Base-by-base conservation (phyloP, 345 rosid species). In the Eucalyptus curtisii region DNA sequence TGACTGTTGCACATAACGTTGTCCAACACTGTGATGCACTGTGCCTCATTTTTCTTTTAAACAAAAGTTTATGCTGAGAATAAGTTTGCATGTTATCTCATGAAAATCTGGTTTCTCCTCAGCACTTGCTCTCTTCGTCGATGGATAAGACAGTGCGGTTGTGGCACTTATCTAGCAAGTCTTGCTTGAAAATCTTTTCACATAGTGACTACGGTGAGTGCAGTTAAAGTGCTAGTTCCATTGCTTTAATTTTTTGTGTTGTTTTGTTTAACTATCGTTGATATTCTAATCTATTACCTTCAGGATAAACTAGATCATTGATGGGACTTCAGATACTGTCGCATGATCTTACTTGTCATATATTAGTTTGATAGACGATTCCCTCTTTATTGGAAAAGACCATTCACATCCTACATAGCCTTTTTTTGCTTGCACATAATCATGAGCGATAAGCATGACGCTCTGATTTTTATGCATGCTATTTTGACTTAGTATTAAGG, bases 91-190 rank as follows among this genome's bases (percentile, higher is more conserved):
- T 87, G 80, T 87, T 9, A 47, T 89, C 86, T 85, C 68, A 50
- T 87, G 87, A 49, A 86, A 79, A 47, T 90, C 11, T 85, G 87
- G 89, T 82, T 92, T 92, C 85, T 86, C 90, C 88, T 59, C 96
- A 98, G 99, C 95, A 92, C 81, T 93, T 97, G 92, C 98, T 98
- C 81, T 98, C 99, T 87, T 95, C 99, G 61, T 98, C 99, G 64
- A 98, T 97, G 99, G 99, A 98, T 92, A 98, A 98, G 92, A 98
- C 99, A 19, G 99, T 98, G 89, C 97, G 99, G 53, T 91, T 98
- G 61, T 98, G 99, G 99, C 91, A 95, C 92, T 92, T 97, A 92
- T 93, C 94, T 87, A 95, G 96, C 94, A 92, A 96, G 92, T 92
- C 95, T 68, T 98, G 99, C 92, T 94, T 97, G 95, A 97, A 96